These are phyloP conservation scores for Aureobasidium sp. DNA, from an alignment of 2,329 filamentous ascomycete species.

Conservation along the genomic window DNA sequence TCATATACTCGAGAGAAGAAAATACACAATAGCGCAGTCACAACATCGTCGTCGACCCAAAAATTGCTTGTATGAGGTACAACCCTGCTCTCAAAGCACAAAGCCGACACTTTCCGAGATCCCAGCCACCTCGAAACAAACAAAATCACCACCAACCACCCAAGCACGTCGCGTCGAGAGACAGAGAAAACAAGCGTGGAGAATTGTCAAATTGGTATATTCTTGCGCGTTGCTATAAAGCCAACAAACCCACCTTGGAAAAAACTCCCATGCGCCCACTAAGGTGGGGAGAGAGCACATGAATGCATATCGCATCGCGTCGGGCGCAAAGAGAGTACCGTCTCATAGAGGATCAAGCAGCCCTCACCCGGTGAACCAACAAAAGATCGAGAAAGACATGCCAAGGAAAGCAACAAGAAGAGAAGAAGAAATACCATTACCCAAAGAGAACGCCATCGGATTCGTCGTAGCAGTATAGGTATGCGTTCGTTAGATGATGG, in stretches of 20 bases:
- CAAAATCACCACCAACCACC: neutral
- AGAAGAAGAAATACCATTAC: neutral
- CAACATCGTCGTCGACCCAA: neutral
- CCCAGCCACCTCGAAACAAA: neutral
- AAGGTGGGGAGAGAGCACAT: neutral
- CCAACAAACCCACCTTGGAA: neutral
- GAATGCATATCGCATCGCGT: constrained; percentile 1
- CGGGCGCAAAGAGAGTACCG: neutral
- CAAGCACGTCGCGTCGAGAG: neutral
- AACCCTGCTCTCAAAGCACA: neutral
- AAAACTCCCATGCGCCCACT: neutral
- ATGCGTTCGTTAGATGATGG: constrained; percentile 13
- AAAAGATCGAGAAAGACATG: neutral
- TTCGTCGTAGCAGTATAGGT: neutral
- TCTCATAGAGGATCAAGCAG: neutral
- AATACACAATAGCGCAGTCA: neutral
- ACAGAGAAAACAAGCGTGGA: neutral
- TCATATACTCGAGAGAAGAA: neutral
- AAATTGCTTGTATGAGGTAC: neutral
- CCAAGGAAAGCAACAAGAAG: neutral
- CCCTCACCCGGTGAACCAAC: neutral
- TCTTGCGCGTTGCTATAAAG: neutral
- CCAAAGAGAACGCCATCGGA: constrained; percentile 6
- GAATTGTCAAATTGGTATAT: neutral
- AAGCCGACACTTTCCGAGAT: neutral